These are phyloP conservation scores for Pascua guehoae DNA, from an alignment of 1,284 basidiomycete species.

Conservation along the genomic window DNA sequence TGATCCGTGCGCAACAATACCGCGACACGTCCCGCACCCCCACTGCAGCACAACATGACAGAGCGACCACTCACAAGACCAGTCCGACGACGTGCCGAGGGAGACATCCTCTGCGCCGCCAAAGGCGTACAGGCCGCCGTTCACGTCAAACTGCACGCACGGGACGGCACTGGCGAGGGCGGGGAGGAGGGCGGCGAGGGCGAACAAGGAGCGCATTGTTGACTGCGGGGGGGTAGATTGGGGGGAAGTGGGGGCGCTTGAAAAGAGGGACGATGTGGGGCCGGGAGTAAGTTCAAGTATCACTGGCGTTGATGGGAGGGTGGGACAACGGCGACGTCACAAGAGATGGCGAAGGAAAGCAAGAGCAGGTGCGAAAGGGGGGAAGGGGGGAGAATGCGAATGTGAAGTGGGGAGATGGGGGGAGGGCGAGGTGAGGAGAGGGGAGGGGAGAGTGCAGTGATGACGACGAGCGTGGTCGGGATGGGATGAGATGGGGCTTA, in stretches of 20 bases:
- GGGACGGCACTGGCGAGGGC: conserved; percentile 34
- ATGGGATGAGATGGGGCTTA: no score
- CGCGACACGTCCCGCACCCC: no score
- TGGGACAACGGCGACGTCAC: not conserved
- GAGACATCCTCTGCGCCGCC: conserved; percentile 47
- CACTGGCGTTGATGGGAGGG: not conserved
- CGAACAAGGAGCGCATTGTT: conserved; percentile 17
- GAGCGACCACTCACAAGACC: conserved; percentile 39
- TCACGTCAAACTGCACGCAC: conserved; percentile 47
- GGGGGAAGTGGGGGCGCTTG: not conserved
- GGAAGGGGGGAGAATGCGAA: not conserved
- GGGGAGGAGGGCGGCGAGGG: conserved; percentile 27
- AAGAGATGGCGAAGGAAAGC: not conserved
- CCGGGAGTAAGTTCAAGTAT: not conserved
- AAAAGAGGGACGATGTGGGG: not conserved
- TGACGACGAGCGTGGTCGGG: not conserved
- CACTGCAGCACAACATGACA: not conserved
- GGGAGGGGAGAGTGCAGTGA: no score
- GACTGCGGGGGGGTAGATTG: not conserved
- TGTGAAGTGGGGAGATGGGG: not conserved
- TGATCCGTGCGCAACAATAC: not conserved
- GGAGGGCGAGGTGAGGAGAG: not conserved
- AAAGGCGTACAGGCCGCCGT: conserved; percentile 48
- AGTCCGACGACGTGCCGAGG: conserved; percentile 38
- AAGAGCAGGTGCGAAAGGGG: no score